Conservation (phyloP, 2,329 filamentous ascomycete species). For the Pseudocercospora musae region DNA sequence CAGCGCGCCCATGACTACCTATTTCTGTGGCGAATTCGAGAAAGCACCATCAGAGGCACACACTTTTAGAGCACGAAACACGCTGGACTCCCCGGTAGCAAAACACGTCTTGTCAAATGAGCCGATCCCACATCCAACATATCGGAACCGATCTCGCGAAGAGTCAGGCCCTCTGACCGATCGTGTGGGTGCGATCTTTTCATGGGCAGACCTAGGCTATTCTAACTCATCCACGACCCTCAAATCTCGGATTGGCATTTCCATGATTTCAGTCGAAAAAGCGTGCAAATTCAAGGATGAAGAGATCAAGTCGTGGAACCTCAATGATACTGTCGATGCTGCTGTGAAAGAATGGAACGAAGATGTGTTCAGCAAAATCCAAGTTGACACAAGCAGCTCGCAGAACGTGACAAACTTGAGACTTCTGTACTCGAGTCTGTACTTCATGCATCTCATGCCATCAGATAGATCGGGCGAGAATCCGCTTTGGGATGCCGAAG, state of each 20-base stretch:
- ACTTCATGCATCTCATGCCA: slow-evolving; percentile 67
- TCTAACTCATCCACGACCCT: slow-evolving; percentile 36
- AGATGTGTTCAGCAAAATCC: slow-evolving; percentile 60
- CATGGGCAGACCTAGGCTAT: slow-evolving; percentile 39
- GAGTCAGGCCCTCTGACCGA: slow-evolving; percentile 37
- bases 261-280: slow-evolving; percentile 61
- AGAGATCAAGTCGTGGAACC: slow-evolving; percentile 50
- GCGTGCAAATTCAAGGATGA: slow-evolving; percentile 58
- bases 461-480: slow-evolving; percentile 71
- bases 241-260: slow-evolving; percentile 60
- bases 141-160: slow-evolving; percentile 33
- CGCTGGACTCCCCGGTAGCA: slow-evolving; percentile 22
- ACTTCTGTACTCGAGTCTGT: slow-evolving; percentile 65
- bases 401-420: slow-evolving; percentile 53
- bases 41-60: slow-evolving; percentile 32
- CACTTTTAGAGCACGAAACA: slow-evolving; percentile 35
- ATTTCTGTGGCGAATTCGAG: slow-evolving; percentile 62
- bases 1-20: slow-evolving; percentile 57
- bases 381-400: slow-evolving; percentile 53
- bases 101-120: slow-evolving; percentile 25
- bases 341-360: slow-evolving; percentile 58
- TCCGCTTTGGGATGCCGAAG: slow-evolving; percentile 59
- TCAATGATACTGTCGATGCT: slow-evolving; percentile 31
- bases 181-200: slow-evolving; percentile 52
- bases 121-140: slow-evolving; percentile 37